Conservation (phyloP, 2,329 filamentous ascomycete species). For the Colletotrichum brevisporum region DNA sequence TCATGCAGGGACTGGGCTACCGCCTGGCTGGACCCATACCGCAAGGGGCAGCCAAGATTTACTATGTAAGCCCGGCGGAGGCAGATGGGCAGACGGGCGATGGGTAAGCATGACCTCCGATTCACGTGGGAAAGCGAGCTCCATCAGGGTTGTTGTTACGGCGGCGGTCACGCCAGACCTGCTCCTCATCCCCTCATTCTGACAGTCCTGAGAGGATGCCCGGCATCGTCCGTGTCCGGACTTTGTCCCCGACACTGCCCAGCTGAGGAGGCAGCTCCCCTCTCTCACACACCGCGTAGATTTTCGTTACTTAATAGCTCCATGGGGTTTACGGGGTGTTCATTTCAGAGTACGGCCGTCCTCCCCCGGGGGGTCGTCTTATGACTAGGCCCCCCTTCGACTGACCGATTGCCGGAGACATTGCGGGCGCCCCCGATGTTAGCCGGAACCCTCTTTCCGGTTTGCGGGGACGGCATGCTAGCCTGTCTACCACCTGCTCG, state of each 20-base stretch:
- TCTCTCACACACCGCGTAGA: not conserved
- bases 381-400: slow-evolving; percentile 19
- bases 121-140: slow-evolving; percentile 6
- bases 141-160: too few relatives aligned
- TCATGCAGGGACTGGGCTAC: slow-evolving; percentile 12
- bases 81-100: slow-evolving; percentile 1
- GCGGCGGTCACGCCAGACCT: not conserved
- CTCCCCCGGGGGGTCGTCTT: slow-evolving; percentile 10
- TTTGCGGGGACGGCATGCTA: slow-evolving; percentile 19
- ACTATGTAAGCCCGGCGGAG: not conserved
- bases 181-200: not conserved
- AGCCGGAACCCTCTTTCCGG: slow-evolving; percentile 25
- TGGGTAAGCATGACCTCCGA: slow-evolving; percentile 15
- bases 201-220: not conserved
- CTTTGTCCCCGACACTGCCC: not conserved
- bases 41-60: not conserved
- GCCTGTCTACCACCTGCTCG: slow-evolving; percentile 14
- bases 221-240: slow-evolving; percentile 6
- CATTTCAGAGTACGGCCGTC: too few relatives aligned
- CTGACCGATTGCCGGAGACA: slow-evolving; percentile 32
- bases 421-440: slow-evolving; percentile 27
- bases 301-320: slow-evolving; percentile 21
- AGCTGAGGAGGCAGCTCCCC: not conserved
- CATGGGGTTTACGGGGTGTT: slow-evolving; percentile 1
- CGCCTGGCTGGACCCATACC: not conserved